Base-by-base conservation (phyloP, 192 early-diverging fungal genomes). In the Podila minutissima region DNA sequence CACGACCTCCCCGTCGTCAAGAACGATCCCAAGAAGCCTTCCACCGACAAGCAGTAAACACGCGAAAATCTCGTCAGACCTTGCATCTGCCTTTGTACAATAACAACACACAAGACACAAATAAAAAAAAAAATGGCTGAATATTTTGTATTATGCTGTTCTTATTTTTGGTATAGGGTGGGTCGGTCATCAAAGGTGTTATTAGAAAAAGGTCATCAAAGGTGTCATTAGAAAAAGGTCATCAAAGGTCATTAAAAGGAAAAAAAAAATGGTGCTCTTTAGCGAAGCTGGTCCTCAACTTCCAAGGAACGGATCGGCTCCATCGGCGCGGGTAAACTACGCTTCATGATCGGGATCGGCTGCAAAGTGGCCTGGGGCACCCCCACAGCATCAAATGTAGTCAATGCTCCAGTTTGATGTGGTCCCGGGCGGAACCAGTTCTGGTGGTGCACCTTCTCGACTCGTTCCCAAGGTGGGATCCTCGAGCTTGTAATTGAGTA, bases 361-460 rank as follows among this genome's bases (percentile, higher is more conserved):
- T 73, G 71, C 20, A 69, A 31, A 2, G 32, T 66, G 12, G 77
- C 72, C 17, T 32, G 46, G 24, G 67, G 26, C 19, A 81, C 32
- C 0, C 71, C 77, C 0, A 57, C 65, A 29, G 58, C 77, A 28
- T 81, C 77, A 65, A 81, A 81, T 5, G 61, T 64, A 1, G 69
- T 71, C 3, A 73, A 20, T 0, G 77, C 77, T 3, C 71, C 71
- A 2, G 77, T 66, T 17, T 81, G 77, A 59, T 81, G 77, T 10
- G 77, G 70, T 26, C 66, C 77, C 1, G 77, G 77, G 31, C 71
- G 33, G 71, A 81, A 81, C 77, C 77, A 81, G 29, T 81, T 72
- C 49, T 81, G 77, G n/a, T 73, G 71, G 48, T 73, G 77, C 28
- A 81, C 61, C n/a, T 60, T 60, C 24, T 81, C 77, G 28, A 81